phyloP scores from a whole-genome alignment of 352 stramenopile genomes.

The Salisapilia sapeloensis region DNA sequence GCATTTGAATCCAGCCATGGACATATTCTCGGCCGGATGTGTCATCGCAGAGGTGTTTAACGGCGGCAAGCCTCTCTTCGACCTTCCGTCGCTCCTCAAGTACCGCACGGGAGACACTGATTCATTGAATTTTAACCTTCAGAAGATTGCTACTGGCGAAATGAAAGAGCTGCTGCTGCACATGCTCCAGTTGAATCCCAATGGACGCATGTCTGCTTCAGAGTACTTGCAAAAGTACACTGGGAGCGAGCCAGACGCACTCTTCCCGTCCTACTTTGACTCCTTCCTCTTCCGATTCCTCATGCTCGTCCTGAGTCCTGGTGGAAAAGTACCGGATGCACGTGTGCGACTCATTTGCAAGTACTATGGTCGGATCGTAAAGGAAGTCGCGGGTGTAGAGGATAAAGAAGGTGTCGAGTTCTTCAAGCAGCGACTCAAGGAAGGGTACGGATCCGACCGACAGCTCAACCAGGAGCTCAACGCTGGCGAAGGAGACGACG shows the following conservation, averaged over 20 bases:
- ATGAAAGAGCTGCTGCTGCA: slow-evolving; percentile 84
- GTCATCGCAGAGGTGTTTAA: slow-evolving; percentile 95
- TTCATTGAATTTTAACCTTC: slow-evolving; percentile 62
- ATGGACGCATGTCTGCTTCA: slow-evolving; percentile 60
- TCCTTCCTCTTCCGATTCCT: slow-evolving; percentile 84
- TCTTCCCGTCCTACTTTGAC: slow-evolving; percentile 80
- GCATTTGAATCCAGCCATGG: slow-evolving; percentile 81
- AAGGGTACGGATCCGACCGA: slow-evolving; percentile 67
- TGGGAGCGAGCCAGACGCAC: slow-evolving; percentile 9
- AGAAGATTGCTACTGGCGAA: slow-evolving; percentile 84
- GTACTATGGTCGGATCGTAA: slow-evolving; percentile 85
- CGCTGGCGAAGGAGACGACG: slow-evolving; percentile 15
- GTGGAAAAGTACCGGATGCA: slow-evolving; percentile 81
- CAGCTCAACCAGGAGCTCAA: slow-evolving; percentile 24
- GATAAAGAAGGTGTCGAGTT: slow-evolving; percentile 83
- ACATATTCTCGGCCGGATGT: slow-evolving; percentile 97
- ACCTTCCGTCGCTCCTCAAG: slow-evolving; percentile 84
- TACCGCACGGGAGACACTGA: slow-evolving; percentile 69
- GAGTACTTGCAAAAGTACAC: slow-evolving; percentile 86
- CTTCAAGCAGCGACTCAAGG: slow-evolving; percentile 72
- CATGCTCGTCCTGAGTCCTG: slow-evolving; percentile 57
- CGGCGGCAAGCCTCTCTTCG: slow-evolving; percentile 90
- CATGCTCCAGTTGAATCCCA: slow-evolving; percentile 89
- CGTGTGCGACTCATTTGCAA: slow-evolving; percentile 86
- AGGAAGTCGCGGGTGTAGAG: slow-evolving; percentile 80